Evolutionary conservation across 306 rosid genomes (phyloP), one percentile per base, ranked within the genome.

Genomic region (Ammopiptanthus mongolicus): DNA sequence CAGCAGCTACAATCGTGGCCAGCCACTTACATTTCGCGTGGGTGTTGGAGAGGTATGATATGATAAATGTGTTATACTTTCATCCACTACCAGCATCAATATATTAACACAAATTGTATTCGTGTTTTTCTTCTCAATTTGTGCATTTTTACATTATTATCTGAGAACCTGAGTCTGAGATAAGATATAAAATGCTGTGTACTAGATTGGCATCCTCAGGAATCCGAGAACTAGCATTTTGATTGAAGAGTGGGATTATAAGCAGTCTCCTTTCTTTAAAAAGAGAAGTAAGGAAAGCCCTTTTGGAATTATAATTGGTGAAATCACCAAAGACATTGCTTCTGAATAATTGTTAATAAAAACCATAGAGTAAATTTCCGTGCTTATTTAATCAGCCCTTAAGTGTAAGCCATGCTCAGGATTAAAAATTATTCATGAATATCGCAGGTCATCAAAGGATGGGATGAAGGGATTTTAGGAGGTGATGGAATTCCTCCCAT

Each of bases 381-480:
- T 46, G 58, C 64, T 33, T 69, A 29, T 41, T 69, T 69, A 22
- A 29, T 39, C 33, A 65, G 42, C 5, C 17, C 8, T 48, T 53
- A 48, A 28, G 13, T 17, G 17, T 39, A 51, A 62, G 14, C 25
- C 21, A 37, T 39, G 23, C 36, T 47, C 47, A 36, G 51, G 18
- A 48, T 67, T 78, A 37, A 71, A 62, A 21, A 25, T 21, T 72
- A 39, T 48, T 61, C 51, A 47, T 69, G 68, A 75, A 42, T 52
- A 39, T 70, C 34, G n/a, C 47, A 90, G 98, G 98, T 94, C 34
- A 94, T 94, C 81, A 91, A 91, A 87, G 98, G 98, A 73, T 94
- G 98, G 98, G 97, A 91, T 82, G 90, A 84, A 79, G 98, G 97
- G 19, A 94, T 94, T 74, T 68, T 91, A 58, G 98, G 98, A 61